phyloP scores from a whole-genome alignment of 2,329 filamentous ascomycete genomes.

The Aspergillus sp. region DNA sequence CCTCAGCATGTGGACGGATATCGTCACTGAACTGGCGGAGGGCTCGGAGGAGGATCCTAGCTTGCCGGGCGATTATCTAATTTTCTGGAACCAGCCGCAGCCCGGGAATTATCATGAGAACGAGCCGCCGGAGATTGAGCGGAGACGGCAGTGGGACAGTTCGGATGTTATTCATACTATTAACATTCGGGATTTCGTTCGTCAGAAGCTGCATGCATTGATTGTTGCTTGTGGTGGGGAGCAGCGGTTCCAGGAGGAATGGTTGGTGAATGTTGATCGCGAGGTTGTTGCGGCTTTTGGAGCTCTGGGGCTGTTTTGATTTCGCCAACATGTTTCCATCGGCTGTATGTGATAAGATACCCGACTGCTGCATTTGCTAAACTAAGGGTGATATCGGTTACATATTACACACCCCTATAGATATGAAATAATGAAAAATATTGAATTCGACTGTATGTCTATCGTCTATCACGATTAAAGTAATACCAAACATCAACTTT shows the following conservation, averaged over 20 bases:
- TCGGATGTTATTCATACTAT: slow-evolving; percentile 38
- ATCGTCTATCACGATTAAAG: background rate
- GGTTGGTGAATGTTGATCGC: slow-evolving; percentile 38
- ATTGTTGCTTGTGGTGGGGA: slow-evolving; percentile 35
- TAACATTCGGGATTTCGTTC: slow-evolving; percentile 40
- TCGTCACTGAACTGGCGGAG: slow-evolving; percentile 39
- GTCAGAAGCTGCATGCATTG: slow-evolving; percentile 34
- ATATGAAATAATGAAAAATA: background rate
- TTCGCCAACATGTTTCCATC: background rate
- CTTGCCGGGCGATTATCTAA: slow-evolving; percentile 36
- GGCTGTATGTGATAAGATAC: background rate
- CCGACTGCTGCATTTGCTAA: background rate
- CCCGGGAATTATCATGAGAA: slow-evolving; percentile 27
- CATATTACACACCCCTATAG: background rate
- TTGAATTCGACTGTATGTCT: background rate
- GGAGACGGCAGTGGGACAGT: slow-evolving; percentile 35
- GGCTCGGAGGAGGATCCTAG: slow-evolving; percentile 32
- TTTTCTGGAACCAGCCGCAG: slow-evolving; percentile 31
- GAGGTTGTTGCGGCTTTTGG: slow-evolving; percentile 37
- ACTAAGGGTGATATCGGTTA: background rate
- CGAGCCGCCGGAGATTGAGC: slow-evolving; percentile 36
- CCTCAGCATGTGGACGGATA: slow-evolving; percentile 42
- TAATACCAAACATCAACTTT: background rate
- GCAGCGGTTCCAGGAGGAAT: slow-evolving; percentile 37
- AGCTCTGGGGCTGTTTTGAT: slow-evolving; percentile 30